phyloP scores from a whole-genome alignment of 2,329 filamentous ascomycete species.

The Aschersonia sp. region DNA sequence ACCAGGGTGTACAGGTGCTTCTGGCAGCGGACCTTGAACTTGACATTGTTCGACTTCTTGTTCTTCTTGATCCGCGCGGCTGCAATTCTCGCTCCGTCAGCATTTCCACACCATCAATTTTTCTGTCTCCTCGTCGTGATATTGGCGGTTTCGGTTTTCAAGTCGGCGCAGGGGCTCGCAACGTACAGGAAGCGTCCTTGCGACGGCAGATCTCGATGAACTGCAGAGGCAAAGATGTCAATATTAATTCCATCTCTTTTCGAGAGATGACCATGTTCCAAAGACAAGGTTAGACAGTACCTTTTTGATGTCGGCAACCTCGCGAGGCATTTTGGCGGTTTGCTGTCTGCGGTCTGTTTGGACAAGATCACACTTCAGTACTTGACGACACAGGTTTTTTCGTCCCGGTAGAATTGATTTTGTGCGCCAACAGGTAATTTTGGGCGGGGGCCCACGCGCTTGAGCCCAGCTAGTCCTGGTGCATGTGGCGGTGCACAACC shows the following conservation, averaged over 20 bases:
- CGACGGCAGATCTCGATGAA: constrained; percentile 99
- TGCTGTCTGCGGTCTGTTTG: constrained; percentile 11
- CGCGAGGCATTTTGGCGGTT: constrained; percentile 82
- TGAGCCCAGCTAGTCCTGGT: too few relatives aligned
- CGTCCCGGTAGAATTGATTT: constrained; percentile 1
- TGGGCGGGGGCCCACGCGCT: constrained; percentile 9
- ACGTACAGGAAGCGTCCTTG: constrained; percentile 98
- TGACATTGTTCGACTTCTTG: constrained; percentile 80
- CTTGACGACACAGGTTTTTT: neutral
- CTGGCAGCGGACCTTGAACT: constrained; percentile 99
- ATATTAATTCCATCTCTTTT: neutral
- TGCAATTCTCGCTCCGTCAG: constrained; percentile 24
- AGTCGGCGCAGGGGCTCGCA: constrained; percentile 3
- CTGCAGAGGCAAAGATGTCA: constrained; percentile 26
- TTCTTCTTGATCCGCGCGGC: constrained; percentile 94
- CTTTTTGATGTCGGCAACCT: constrained; percentile 96
- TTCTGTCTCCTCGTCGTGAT: constrained; percentile 2
- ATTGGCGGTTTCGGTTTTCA: neutral
- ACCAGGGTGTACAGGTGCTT: constrained; percentile 94
- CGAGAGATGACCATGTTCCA: neutral
- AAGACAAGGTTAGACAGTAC: constrained; percentile 18
- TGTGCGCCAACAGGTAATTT: constrained; percentile 8
- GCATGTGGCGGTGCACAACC: too few relatives aligned
- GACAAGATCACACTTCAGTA: constrained; percentile 4
- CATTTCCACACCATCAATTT: neutral